Conservation (phyloP, 2,329 filamentous ascomycete genomes). For the Beauveria medogensis region DNA sequence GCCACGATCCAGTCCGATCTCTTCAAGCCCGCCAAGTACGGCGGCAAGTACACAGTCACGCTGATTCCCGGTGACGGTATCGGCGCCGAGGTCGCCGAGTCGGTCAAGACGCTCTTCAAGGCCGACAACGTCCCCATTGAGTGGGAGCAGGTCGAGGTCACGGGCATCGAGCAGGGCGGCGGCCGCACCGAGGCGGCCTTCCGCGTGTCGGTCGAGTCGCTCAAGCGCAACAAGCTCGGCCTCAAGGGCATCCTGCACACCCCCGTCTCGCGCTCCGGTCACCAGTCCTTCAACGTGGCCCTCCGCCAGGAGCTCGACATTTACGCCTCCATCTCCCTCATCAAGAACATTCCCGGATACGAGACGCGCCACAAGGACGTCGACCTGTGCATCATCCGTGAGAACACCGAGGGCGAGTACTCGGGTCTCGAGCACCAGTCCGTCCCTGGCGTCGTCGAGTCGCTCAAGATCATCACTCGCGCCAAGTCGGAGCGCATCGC, state of each 20-base stretch:
- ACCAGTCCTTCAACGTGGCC: conserved; percentile 99
- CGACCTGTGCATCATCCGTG: conserved; percentile 98
- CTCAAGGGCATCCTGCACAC: conserved; percentile 99
- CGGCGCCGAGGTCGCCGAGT: conserved; percentile 94
- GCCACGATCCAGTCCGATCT: conserved; percentile 88
- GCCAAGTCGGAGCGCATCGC: conserved; percentile 98
- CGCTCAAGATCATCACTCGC: conserved; percentile 98
- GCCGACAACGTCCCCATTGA: conserved; percentile 97
- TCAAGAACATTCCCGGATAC: conserved; percentile 99
- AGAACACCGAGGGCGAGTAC: conserved; percentile 99
- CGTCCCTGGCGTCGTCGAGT: conserved; percentile 92
- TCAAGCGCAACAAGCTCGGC: conserved; percentile 97
- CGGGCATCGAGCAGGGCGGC: conserved; percentile 75
- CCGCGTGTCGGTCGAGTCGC: conserved; percentile 86
- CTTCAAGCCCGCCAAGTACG: conserved; percentile 98
- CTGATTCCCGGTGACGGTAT: conserved; percentile 98
- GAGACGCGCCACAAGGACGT: conserved; percentile 94
- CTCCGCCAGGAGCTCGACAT: conserved; percentile 99
- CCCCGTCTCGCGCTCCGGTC: conserved; percentile 89
- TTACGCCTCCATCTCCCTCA: conserved; percentile 93
- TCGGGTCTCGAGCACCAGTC: conserved; percentile 98
- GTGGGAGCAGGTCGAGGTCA: conserved; percentile 97
- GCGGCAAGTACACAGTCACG: conserved; percentile 98
- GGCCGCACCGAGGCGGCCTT: conserved; percentile 92
- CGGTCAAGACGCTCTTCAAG: conserved; percentile 99